Evolutionary conservation across 2,329 filamentous ascomycete genomes (phyloP).

Genomic region (Graphium sp.): DNA sequence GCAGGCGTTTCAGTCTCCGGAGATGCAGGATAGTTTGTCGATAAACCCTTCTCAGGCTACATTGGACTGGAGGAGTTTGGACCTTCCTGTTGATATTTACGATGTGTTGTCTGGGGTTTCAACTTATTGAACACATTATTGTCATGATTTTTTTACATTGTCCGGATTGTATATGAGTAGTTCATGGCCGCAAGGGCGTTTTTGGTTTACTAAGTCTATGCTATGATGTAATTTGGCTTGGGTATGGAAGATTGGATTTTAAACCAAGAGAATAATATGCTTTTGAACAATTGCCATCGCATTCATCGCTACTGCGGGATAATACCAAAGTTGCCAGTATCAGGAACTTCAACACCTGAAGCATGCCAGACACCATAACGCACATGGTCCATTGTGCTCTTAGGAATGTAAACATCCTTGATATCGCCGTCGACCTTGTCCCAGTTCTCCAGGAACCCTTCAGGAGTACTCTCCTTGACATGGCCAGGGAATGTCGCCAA

Average conservation of each 20-base stretch:
- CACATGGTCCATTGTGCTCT: conserved; percentile 7
- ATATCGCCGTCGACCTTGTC: conserved; percentile 6
- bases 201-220: background rate
- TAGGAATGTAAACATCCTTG: conserved; percentile 8
- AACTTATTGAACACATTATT: conserved; percentile 1
- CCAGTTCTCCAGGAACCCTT: conserved; percentile 7
- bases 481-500: conserved; percentile 8
- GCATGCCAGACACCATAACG: conserved; percentile 5
- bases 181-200: too few species aligned
- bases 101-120: conserved; percentile 3
- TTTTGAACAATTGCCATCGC: too few species aligned
- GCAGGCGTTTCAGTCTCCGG: too few species aligned
- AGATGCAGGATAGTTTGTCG: too few species aligned
- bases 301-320: too few species aligned
- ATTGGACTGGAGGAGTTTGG: conserved; percentile 3
- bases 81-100: conserved; percentile 3
- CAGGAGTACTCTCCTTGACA: conserved; percentile 4
- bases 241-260: background rate
- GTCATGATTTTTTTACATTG: too few species aligned
- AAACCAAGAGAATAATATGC: background rate
- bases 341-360: background rate
- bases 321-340: too few species aligned
- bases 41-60: too few species aligned
- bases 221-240: background rate
- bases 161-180: too few species aligned